Evolutionary conservation across 2,329 filamentous ascomycete genomes (phyloP).

Genomic region (Venturia pyrina): DNA sequence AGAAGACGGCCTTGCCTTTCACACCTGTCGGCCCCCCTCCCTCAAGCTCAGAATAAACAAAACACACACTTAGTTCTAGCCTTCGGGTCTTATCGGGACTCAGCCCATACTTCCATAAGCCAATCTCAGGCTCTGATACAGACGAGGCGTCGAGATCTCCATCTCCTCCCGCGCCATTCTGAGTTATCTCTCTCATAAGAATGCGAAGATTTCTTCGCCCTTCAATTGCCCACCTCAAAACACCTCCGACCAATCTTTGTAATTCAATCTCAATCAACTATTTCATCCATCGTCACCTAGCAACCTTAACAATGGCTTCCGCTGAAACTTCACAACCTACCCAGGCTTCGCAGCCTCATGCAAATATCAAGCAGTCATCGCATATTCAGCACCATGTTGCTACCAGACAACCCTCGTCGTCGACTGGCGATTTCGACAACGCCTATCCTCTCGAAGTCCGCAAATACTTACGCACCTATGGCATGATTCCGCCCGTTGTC

Average conservation of each 20-base stretch:
- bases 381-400: slow-evolving; percentile 20
- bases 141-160: background rate
- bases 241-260: background rate
- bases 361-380: slow-evolving; percentile 23
- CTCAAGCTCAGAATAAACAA: background rate
- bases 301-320: slow-evolving; percentile 9
- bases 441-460: slow-evolving; percentile 39
- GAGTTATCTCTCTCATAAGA: background rate
- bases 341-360: slow-evolving; percentile 20
- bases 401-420: slow-evolving; percentile 28
- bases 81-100: background rate
- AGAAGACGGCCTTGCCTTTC: background rate
- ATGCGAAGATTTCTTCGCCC: background rate
- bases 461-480: slow-evolving; percentile 42
- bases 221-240: background rate
- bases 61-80: background rate
- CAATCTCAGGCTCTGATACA: background rate
- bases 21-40: background rate
- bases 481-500: slow-evolving; percentile 40
- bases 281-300: background rate
- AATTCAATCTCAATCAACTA: background rate
- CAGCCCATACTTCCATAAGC: background rate
- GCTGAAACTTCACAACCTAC: background rate
- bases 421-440: slow-evolving; percentile 38
- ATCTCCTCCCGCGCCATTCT: background rate